phyloP scores from a whole-genome alignment of 2,329 filamentous ascomycete species.

The Teratosphaeria destructans region DNA sequence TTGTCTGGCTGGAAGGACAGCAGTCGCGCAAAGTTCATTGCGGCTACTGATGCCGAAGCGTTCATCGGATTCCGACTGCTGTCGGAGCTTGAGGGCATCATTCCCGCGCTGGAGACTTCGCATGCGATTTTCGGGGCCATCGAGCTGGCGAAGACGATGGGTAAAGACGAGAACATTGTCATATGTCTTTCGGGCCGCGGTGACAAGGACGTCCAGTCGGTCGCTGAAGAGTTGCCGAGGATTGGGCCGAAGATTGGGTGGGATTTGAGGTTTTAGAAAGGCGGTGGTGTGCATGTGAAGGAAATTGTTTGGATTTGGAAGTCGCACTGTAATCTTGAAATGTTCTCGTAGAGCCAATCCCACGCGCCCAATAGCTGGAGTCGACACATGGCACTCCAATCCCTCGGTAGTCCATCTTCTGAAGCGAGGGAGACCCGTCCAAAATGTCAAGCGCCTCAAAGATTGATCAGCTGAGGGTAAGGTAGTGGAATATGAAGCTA shows the following conservation, averaged over 20 bases:
- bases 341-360: too few species aligned
- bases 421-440: too few species aligned
- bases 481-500: too few species aligned
- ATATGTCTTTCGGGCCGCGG: constrained; percentile 88
- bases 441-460: too few species aligned
- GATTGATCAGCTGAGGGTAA: too few species aligned
- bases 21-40: constrained; percentile 74
- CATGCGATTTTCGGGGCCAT: constrained; percentile 87
- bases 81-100: constrained; percentile 86
- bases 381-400: too few species aligned
- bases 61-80: constrained; percentile 79
- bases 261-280: constrained; percentile 45
- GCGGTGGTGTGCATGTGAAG: not conserved
- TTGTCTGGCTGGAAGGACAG: constrained; percentile 87
- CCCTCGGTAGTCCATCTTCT: too few species aligned
- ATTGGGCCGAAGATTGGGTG: constrained; percentile 78
- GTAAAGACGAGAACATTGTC: constrained; percentile 77
- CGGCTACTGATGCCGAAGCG: constrained; percentile 83
- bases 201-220: constrained; percentile 97
- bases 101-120: constrained; percentile 85
- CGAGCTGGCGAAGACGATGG: constrained; percentile 86
- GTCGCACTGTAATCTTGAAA: too few species aligned
- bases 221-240: constrained; percentile 83
- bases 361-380: too few species aligned
- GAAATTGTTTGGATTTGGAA: too few species aligned